Evolutionary conservation across 805 yeast genomes (phyloP), one percentile per base, ranked within the genome.

Genomic region (Candida boidinii): DNA sequence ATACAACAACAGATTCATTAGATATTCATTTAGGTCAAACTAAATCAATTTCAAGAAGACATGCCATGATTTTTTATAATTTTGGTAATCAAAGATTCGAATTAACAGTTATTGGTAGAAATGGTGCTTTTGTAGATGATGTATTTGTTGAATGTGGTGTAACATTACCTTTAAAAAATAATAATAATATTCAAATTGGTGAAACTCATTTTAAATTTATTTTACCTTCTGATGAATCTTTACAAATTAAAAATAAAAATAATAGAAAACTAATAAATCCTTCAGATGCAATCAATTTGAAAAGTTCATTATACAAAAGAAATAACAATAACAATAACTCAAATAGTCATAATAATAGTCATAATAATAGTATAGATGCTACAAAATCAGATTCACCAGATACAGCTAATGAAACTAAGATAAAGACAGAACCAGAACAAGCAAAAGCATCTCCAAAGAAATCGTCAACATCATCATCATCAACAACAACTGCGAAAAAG

Each of bases 51-150:
- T 86, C 96, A 5, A 64, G 98, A 51, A 68, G 86, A 38, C 98
- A 92, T 57, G 98, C 97, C 4, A 88, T 85, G 57, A 90, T 92
- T 12, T 90, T 88, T 54, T 92, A 90, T 62, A 92, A 92, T 53
- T 92, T 92, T 58, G 97, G 96, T 4, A 87, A 94, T 4, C 97
- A 90, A 53, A 62, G 95, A 42, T 92, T 92, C 51, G 98, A 92
- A 56, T 62, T 92, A 28, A 79, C 94, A 7, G 87, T 92, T 2
- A 66, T 88, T 45, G 98, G 98, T 14, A 71, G 95, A 45, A 92
- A 92, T 54, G 98, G 98, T 24, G 96, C 96, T 2, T 92, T 92
- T 64, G 95, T 92, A 4, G 92, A 90, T 55, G 95, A 87, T 43
- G 66, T 66, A 23, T 92, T 90, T 54, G 80, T 92, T 6, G 96